These are phyloP conservation scores for Echria macrotheca DNA, from an alignment of 495 filamentous ascomycete species.

Conservation along the genomic window DNA sequence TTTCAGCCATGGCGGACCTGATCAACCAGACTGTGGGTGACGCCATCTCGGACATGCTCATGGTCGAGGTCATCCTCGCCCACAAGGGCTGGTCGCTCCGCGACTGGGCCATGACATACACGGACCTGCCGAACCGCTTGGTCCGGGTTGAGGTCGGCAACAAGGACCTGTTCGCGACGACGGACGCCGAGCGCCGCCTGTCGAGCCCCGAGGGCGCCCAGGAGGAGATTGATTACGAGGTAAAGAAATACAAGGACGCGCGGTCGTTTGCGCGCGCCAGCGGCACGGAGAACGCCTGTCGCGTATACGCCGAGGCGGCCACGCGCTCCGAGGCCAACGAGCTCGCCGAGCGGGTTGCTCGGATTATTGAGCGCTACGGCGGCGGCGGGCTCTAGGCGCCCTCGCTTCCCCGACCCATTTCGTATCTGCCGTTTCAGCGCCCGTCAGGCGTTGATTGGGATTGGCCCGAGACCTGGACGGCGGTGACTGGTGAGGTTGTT, in stretches of 20 bases:
- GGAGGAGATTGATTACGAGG: conserved; percentile 74
- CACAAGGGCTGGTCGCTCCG: conserved; percentile 88
- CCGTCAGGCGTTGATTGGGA: too few species aligned
- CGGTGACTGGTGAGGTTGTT: too few species aligned
- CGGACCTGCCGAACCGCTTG: conserved; percentile 92
- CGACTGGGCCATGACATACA: conserved; percentile 91
- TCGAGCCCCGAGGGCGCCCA: conserved; percentile 75
- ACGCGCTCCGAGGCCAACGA: conserved; percentile 79
- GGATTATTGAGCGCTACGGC: conserved; percentile 52
- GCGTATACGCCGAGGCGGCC: conserved; percentile 95
- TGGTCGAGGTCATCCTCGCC: conserved; percentile 91
- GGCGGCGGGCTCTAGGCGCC: not conserved
- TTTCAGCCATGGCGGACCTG: conserved; percentile 74
- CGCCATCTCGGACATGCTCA: conserved; percentile 89
- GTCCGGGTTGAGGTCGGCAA: conserved; percentile 85
- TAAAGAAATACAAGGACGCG: conserved; percentile 86
- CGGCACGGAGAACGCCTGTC: conserved; percentile 92
- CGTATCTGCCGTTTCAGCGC: too few species aligned
- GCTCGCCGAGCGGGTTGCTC: conserved; percentile 73
- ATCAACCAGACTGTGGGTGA: conserved; percentile 98
- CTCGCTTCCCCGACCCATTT: not conserved
- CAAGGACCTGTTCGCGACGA: conserved; percentile 80
- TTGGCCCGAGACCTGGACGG: too few species aligned
- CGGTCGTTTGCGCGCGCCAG: conserved; percentile 86
- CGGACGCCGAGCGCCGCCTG: conserved; percentile 85